Conservation (phyloP, 1,284 basidiomycete genomes). For the Ustilago xerochloae region DNA sequence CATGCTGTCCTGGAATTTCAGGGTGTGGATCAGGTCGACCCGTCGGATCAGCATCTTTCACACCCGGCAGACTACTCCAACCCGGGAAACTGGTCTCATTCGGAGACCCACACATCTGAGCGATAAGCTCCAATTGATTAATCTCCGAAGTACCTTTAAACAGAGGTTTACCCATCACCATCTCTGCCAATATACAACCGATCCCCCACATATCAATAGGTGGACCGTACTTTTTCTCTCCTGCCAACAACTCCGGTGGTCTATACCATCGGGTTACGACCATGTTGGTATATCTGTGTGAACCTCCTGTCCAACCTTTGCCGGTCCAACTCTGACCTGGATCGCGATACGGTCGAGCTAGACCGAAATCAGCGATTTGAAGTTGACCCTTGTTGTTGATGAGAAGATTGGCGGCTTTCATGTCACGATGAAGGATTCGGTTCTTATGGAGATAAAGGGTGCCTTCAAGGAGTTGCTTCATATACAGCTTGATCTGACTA, state of each 20-base stretch:
- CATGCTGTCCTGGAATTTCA: slow-evolving; percentile 50
- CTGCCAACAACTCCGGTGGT: slow-evolving; percentile 91
- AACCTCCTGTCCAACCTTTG: slow-evolving; percentile 57
- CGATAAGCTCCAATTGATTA: slow-evolving; percentile 90
- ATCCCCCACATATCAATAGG: slow-evolving; percentile 99
- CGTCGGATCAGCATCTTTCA: slow-evolving; percentile 61
- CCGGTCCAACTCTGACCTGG: slow-evolving; percentile 56
- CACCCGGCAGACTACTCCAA: slow-evolving; percentile 73
- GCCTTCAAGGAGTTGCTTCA: slow-evolving; percentile 93
- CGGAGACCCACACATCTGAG: slow-evolving; percentile 86
- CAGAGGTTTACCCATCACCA: slow-evolving; percentile 89
- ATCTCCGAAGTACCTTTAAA: slow-evolving; percentile 87
- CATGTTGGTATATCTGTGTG: slow-evolving; percentile 85
- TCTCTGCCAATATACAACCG: slow-evolving; percentile 95
- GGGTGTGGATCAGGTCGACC: slow-evolving; percentile 58
- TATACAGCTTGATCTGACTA: slow-evolving; percentile 87
- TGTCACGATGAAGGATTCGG: slow-evolving; percentile 94
- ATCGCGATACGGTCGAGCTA: slow-evolving; percentile 76
- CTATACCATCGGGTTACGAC: slow-evolving; percentile 99
- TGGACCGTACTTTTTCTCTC: slow-evolving; percentile 86
- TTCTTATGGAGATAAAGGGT: slow-evolving; percentile 98
- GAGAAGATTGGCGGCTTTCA: slow-evolving; percentile 97
- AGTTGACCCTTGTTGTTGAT: slow-evolving; percentile 77
- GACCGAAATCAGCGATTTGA: slow-evolving; percentile 89
- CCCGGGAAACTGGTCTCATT: slow-evolving; percentile 81